Conservation (phyloP, 1,139 yeast species). For the Diutina mesorugosa region DNA sequence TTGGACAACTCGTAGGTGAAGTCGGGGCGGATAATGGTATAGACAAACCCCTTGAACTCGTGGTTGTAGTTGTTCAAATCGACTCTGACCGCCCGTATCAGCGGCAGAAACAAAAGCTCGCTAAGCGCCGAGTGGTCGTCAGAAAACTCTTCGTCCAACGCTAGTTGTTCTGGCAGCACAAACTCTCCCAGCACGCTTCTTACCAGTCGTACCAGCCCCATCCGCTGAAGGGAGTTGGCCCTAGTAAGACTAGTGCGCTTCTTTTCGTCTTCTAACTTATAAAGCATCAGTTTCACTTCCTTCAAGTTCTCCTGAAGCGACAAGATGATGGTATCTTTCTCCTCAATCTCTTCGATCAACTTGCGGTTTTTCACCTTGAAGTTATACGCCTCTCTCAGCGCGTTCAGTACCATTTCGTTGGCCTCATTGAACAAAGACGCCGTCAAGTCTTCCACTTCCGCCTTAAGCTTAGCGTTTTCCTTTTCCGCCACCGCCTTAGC, state of each 20-base stretch:
- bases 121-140: not conserved
- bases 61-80: constrained; percentile 35
- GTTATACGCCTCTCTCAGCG: constrained; percentile 45
- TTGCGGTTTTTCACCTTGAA: constrained; percentile 23
- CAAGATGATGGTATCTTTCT: constrained; percentile 57
- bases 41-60: constrained; percentile 28
- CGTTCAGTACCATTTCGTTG: constrained; percentile 64
- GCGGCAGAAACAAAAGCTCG: constrained; percentile 36
- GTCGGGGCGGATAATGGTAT: constrained; percentile 19
- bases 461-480: constrained; percentile 44
- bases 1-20: constrained; percentile 25
- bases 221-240: constrained; percentile 4
- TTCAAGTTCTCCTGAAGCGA: constrained; percentile 56
- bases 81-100: constrained; percentile 42
- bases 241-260: constrained; percentile 9
- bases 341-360: constrained; percentile 46
- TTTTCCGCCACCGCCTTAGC: constrained; percentile 37
- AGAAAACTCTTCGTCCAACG: constrained; percentile 4
- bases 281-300: constrained; percentile 45
- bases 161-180: constrained; percentile 4
- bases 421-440: constrained; percentile 73
- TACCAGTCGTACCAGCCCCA: not conserved
- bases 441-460: constrained; percentile 68
- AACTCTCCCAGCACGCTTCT: not conserved
- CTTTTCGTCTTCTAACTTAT: constrained; percentile 19